Base-by-base conservation (phyloP, 768 basidiomycete species). In the Boletus edulis region DNA sequence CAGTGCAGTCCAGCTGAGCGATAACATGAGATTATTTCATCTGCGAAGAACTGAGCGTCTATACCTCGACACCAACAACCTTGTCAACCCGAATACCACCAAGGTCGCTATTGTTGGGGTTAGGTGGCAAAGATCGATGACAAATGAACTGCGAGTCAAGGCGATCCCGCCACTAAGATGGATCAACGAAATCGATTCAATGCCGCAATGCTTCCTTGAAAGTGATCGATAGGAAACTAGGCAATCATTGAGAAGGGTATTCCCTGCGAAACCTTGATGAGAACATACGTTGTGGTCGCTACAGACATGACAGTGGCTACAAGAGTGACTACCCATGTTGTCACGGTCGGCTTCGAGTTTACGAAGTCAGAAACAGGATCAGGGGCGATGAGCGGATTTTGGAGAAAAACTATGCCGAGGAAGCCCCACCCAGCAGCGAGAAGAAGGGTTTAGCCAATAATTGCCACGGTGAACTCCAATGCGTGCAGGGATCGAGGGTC, bases 21-120 rank as follows among this genome's bases (percentile, higher is more conserved):
- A 22, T n/a, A 34, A 29, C 3, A 15, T 55, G 34, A 55, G 34
- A 14, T 38, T 17, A 20, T 15, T 40, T 20, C 9, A 11, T 29
- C 9, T 18, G 22, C 7, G 29, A 20, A 13, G 20, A 11, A 22
- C n/a, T 17, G 18, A 7, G 40, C 8, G 9, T 24, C 4, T 15
- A n/a, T 49, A 62, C 63, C 61, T 57, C 3, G 64, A 59, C 5
- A 53, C 56, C 20, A 65, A n/a, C 18, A 64, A 39, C n/a, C 24
- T 55, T 5, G 55, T 52, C 32, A 57, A 14, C 4, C 44, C 58
- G n/a, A 52, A 60, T 27, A 65, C 14, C 11, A 35, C 35, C 20
- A 53, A 17, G 0, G 56, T 60, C 6, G 43, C 40, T 39, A 45
- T 31, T 14, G 55, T 47, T 4, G 49, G n/a, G 11, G 11, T 13